Base-by-base conservation (phyloP, 345 rosid genomes). In the Erodium maritimum region DNA sequence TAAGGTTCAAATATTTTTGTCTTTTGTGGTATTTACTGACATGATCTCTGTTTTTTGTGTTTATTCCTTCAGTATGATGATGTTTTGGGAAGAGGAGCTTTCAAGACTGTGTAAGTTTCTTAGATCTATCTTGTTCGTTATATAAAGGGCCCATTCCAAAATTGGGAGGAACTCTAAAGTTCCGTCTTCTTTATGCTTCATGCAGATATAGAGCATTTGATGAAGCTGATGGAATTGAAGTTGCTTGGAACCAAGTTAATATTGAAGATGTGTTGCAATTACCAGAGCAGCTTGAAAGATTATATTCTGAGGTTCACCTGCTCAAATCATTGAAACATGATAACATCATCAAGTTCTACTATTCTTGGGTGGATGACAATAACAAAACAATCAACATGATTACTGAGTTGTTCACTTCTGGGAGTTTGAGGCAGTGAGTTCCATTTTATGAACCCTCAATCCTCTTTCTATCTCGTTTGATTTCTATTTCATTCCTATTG, bases 101-200 rank as follows among this genome's bases (percentile, higher is more conserved):
- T 81, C 82, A 88, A 88, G 84, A 88, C 88, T 73, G 96, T 88
- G 96, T 88, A 88, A 81, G 86, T 54, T 73, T 79, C 79, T 69
- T n/a, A 52, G 57, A 59, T 75, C 63, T 68, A 17, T 62, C 66
- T 59, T 65, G 46, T 59, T 54, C 19, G 22, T 50, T 55, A 20
- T 55, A 55, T 61, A 54, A 60, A 5, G n/a, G 65, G 5, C 24
- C 37, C 5, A 13, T 50, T 53, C 19, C 16, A 3, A 6, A 7
- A 13, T 62, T 19, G 52, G 2, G 9, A 0, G 11, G 52, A 46
- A 17, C 33, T 19, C 21, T 51, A 19, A 17, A 29, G 5, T 6
- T 11, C 5, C 9, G 1, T 11, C 5, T n/a, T 10, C 7, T 51
- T n/a, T n/a, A 51, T 51, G 19, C 20, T 51, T 51, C 56, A 56